phyloP scores from a whole-genome alignment of 1,284 basidiomycete genomes.

The Pseudozyma sp. region DNA sequence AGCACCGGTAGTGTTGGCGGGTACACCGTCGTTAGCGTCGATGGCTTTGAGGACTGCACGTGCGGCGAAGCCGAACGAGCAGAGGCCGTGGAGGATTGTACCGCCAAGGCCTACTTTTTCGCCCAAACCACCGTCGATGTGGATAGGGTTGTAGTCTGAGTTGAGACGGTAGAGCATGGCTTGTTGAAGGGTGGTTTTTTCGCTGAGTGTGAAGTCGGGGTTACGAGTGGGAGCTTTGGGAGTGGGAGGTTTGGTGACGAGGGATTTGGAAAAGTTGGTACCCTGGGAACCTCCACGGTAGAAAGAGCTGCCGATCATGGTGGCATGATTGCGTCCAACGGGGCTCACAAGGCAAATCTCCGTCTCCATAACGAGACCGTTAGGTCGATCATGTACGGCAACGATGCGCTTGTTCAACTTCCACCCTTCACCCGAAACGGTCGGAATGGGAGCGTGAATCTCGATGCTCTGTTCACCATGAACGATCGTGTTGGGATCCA shows the following conservation, averaged over 20 bases:
- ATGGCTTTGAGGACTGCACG: slow-evolving; percentile 57
- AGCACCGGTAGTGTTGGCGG: slow-evolving; percentile 25
- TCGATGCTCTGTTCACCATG: slow-evolving; percentile 70
- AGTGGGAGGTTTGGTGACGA: slow-evolving; percentile 40
- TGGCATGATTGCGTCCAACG: slow-evolving; percentile 49
- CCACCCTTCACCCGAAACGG: slow-evolving; percentile 57
- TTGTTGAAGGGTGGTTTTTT: slow-evolving; percentile 49
- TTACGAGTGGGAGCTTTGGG: slow-evolving; percentile 44
- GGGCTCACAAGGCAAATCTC: slow-evolving; percentile 56
- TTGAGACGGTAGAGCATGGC: slow-evolving; percentile 60
- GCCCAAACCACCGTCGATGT: slow-evolving; percentile 60
- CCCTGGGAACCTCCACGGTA: slow-evolving; percentile 62
- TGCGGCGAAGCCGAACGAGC: slow-evolving; percentile 58
- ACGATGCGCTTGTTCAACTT: slow-evolving; percentile 56
- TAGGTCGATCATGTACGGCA: slow-evolving; percentile 59
- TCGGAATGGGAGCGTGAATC: slow-evolving; percentile 65
- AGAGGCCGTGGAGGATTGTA: slow-evolving; percentile 63
- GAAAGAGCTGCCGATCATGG: slow-evolving; percentile 59
- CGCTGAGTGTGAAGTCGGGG: slow-evolving; percentile 46
- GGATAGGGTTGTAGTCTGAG: slow-evolving; percentile 62
- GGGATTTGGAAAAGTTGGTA: slow-evolving; percentile 51
- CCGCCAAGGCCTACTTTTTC: slow-evolving; percentile 56
- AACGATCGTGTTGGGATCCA: slow-evolving; percentile 69
- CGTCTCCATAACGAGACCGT: slow-evolving; percentile 59
- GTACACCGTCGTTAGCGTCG: slow-evolving; percentile 47